These are phyloP conservation scores for Thalassia testudinum DNA, from an alignment of 116 monocot species.

Conservation along the genomic window DNA sequence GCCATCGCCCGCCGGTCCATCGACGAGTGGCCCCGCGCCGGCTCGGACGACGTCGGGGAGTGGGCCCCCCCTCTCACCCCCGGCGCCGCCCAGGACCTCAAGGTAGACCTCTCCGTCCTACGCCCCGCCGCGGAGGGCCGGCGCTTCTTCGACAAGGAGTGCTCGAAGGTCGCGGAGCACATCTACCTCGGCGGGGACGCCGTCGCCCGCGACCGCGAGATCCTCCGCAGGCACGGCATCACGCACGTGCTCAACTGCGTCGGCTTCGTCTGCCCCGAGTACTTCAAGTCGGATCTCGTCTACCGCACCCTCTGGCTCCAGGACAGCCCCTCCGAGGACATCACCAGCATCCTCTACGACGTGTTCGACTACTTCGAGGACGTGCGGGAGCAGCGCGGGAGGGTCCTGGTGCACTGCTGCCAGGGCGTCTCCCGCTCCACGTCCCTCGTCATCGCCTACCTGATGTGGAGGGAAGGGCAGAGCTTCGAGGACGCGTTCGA, in stretches of 20 bases:
- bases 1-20: constrained; percentile 58
- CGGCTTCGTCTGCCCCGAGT: constrained; percentile 87
- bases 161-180: constrained; percentile 95
- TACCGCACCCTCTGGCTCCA: constrained; percentile 97
- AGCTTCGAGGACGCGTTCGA: constrained; percentile 97
- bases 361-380: constrained; percentile 99
- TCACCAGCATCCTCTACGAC: constrained; percentile 89
- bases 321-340: constrained; percentile 88
- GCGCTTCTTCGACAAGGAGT: constrained; percentile 82
- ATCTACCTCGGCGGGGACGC: constrained; percentile 83
- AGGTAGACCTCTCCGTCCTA: constrained; percentile 32
- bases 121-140: constrained; percentile 18
- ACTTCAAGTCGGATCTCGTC: constrained; percentile 79
- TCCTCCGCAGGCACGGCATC: constrained; percentile 70
- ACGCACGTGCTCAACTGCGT: constrained; percentile 95
- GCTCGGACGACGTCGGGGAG: constrained; percentile 84
- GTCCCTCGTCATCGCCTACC: constrained; percentile 88
- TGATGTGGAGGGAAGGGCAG: constrained; percentile 98
- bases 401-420: constrained; percentile 90
- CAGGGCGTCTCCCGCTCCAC: constrained; percentile 91
- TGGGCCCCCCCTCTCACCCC: constrained; percentile 69
- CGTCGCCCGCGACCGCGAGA: constrained; percentile 75
- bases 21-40: constrained; percentile 86
- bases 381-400: constrained; percentile 66
- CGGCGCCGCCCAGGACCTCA: constrained; percentile 8